Conservation (phyloP, 306 rosid genomes). For the Fragaria ananassa region DNA sequence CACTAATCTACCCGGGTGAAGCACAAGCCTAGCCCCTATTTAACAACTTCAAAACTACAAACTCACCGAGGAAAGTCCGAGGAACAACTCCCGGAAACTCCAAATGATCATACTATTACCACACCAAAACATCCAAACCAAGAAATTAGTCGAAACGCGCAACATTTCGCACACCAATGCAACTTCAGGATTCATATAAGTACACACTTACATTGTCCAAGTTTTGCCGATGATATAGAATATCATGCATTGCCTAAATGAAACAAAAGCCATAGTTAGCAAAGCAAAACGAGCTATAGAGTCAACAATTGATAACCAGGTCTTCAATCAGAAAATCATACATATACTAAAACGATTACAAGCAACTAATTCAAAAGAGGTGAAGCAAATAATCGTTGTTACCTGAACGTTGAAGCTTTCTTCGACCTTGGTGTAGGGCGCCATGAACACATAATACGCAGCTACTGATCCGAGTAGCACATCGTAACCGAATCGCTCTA, state of each 20-base stretch:
- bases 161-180: conserved; percentile 7
- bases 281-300: neutral
- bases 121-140: conserved; percentile 16
- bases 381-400: neutral
- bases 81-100: conserved; percentile 94
- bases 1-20: neutral
- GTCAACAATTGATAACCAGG: neutral
- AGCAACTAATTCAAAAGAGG: neutral
- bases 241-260: conserved; percentile 75
- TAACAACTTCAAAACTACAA: neutral
- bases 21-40: neutral
- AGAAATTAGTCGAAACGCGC: conserved; percentile 12
- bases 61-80: conserved; percentile 78
- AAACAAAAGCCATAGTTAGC: conserved; percentile 7
- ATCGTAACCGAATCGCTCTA: conserved; percentile 64
- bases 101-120: conserved; percentile 75
- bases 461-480: conserved; percentile 59
- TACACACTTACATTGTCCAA: conserved; percentile 60
- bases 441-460: conserved; percentile 55
- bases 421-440: conserved; percentile 91
- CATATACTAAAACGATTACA: neutral
- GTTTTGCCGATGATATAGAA: conserved; percentile 62
- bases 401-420: conserved; percentile 95
- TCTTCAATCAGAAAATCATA: neutral
- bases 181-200: conserved; percentile 2